Conservation (phyloP, 768 basidiomycete species). For the Termitomyces sp. region DNA sequence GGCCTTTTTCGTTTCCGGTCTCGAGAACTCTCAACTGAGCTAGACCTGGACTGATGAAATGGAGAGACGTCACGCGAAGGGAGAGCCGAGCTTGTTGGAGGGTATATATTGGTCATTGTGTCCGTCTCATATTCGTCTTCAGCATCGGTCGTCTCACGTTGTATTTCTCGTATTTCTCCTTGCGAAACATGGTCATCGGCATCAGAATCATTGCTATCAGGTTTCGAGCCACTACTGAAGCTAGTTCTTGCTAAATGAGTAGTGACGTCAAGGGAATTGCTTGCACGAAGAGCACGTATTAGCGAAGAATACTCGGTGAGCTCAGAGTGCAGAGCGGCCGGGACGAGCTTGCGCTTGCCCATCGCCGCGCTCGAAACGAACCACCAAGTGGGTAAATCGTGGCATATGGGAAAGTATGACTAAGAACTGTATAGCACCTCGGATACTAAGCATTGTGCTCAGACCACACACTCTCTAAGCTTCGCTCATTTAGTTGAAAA, state of each 20-base stretch:
- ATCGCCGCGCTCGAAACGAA: constrained; percentile 12
- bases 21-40: constrained; percentile 1
- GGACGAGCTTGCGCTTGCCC: constrained; percentile 40
- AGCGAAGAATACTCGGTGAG: constrained; percentile 64
- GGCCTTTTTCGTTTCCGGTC: constrained; percentile 19
- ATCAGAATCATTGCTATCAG: constrained; percentile 15
- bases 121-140: constrained; percentile 3
- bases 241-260: constrained; percentile 36
- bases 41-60: background rate
- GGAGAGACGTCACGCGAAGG: constrained; percentile 13
- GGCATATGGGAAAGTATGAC: constrained; percentile 26
- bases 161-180: background rate
- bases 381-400: background rate
- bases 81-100: constrained; percentile 2
- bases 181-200: constrained; percentile 1
- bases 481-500: constrained; percentile 27
- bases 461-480: constrained; percentile 14
- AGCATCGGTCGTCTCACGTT: background rate
- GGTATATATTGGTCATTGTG: background rate
- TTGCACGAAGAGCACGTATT: constrained; percentile 58
- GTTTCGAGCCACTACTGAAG: background rate
- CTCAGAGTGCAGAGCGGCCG: constrained; percentile 55
- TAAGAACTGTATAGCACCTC: constrained; percentile 42
- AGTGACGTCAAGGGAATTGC: constrained; percentile 52
- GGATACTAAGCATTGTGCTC: constrained; percentile 7